A percentile compares a stretch with the other conserved stretches of the same genome.
Conservation (phyloP, 345 rosid species). For the Populus pruinosa region DNA sequence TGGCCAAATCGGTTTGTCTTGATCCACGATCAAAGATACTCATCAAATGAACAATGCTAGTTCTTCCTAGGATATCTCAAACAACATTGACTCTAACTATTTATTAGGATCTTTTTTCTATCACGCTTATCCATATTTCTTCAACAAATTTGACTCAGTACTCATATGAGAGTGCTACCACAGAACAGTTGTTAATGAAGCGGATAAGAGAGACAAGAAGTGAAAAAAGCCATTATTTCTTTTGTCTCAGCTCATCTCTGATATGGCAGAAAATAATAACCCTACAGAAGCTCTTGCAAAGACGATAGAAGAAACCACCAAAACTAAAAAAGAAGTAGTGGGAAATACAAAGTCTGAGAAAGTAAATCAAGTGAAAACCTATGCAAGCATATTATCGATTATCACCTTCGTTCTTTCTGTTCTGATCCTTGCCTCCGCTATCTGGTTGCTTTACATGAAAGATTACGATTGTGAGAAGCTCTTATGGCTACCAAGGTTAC, state of each 20-base stretch:
- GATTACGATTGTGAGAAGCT: constrained; percentile 69
- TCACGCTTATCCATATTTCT: not conserved
- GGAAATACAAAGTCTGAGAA: constrained; percentile 1
- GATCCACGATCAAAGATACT: too few species aligned
- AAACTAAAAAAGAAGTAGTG: not conserved
- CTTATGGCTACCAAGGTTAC: constrained; percentile 52
- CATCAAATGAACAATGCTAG: not conserved
- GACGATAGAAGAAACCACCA: not conserved
- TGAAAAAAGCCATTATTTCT: not conserved
- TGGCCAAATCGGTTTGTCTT: too few species aligned
- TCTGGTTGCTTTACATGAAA: constrained; percentile 68
- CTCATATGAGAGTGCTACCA: not conserved
- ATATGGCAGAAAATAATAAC: constrained; percentile 3
- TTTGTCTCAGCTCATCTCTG: not conserved
- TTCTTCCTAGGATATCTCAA: constrained; percentile 6
- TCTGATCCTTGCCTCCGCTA: constrained; percentile 52
- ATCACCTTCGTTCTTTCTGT: constrained; percentile 55
- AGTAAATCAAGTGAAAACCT: constrained; percentile 16
- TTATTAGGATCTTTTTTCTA: not conserved
- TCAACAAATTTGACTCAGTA: constrained; percentile 5
- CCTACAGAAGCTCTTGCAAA: not conserved
- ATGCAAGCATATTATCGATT: constrained; percentile 37
- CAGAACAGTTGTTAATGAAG: not conserved
- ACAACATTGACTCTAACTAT: not conserved
- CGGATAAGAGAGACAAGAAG: too few species aligned